Evolutionary conservation across 768 basidiomycete species (phyloP), one percentile per base, ranked within the genome.

Genomic region (Collybia nuda): DNA sequence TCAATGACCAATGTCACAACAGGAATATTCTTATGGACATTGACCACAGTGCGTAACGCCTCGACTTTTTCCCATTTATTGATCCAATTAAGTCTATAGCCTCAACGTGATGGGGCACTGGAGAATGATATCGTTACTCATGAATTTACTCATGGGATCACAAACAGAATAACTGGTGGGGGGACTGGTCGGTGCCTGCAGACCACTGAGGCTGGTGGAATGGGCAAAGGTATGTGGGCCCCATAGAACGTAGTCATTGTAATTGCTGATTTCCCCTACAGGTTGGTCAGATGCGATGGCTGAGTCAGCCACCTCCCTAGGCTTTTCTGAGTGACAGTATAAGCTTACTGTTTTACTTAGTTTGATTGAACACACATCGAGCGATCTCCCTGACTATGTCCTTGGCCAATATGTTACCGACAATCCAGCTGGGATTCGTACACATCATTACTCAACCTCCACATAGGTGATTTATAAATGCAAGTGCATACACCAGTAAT

Each of bases 141-240:
- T 43, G 66, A 83, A 62, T 73, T 68, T 54, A 72, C 68, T 26
- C 75, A 73, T 55, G 73, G 72, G 15, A 61, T 74, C 50, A 71
- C 72, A n/a, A 72, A 67, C 51, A 63, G 72, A 19, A 64, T 79
- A 71, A 77, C 76, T 29, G 78, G 78, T n/a, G 76, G 76, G 39
- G 76, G 71, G 22, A 81, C 61, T 24, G 74, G 75, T 47, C 69
- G 75, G 19, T 82, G 81, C 64, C 67, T 82, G 44, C 76, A 78
- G 56, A 77, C 69, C 40, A 73, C 72, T 43, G 81, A 81, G 59
- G 73, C 79, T 9, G 78, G 79, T 12, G 80, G 81, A 17, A 78
- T 81, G 75, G 80, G 79, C 41, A 80, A 82, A 63, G 78, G 56
- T 56, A 21, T 23, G 15, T 9, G 5, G n/a, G 0, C n/a, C 24